Evolutionary conservation across 1,284 basidiomycete genomes (phyloP), one percentile per base, ranked within the genome.

Genomic region (Stereum hirsutum): DNA sequence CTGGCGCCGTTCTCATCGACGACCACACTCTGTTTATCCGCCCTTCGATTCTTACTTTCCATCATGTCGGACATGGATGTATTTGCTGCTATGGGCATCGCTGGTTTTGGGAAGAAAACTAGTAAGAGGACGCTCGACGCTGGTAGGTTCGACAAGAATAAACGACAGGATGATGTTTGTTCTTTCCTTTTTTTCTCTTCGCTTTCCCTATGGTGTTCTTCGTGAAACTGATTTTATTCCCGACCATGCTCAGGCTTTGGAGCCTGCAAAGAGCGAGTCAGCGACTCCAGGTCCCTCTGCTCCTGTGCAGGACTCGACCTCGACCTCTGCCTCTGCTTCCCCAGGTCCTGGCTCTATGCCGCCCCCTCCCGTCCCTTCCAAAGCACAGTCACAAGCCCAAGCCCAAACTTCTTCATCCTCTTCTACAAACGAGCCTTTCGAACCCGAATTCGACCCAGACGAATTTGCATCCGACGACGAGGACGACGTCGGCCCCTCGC

Each of bases 21-120:
- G 21, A 23, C 21, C 14, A 25, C 24, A 39, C 14, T 24, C 10
- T 25, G 24, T 8, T 10, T 35, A 17, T 12, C 10, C 14, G 3
- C 5, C 17, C 33, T 19, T 5, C 33, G 21, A n/a, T 19, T 14
- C 21, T 20, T n/a, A 17, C 33, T 35, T n/a, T n/a, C n/a, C n/a
- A n/a, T 44, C 35, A 81, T 81, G 78, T 62, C 69, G 32, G 74
- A 81, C 56, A 66, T 68, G 62, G 83, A 86, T 48, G 62, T 88
- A 24, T 70, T 89, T 51, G 77, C 82, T 5, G 75, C 81, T 12
- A 89, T 89, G 85, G 86, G 86, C 8, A 85, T 89, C 47, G 54
- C 76, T 51, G 82, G 83, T 32, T 89, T 89, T 58, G 86, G 86
- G 17, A 89, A 87, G 61, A 62, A 78, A 42, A 54, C 62, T 23